Evolutionary conservation across 306 rosid genomes (phyloP).

Genomic region (Dryas alaskensis): DNA sequence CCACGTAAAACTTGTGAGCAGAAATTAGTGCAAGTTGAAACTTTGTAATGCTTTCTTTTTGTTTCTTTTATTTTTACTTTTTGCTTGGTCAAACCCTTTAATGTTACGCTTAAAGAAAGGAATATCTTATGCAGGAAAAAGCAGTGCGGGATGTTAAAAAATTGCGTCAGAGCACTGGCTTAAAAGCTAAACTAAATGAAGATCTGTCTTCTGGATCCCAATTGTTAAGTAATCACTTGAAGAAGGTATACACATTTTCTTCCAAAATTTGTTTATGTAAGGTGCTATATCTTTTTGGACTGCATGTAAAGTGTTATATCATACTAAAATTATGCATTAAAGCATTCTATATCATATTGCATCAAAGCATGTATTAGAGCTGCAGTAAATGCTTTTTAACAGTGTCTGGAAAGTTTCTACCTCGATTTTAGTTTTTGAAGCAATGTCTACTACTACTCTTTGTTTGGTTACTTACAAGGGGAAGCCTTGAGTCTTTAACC

Average conservation of each 20-base stretch:
- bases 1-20: neutral
- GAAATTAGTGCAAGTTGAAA: neutral
- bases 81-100: neutral
- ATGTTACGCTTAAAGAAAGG: neutral
- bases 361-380: constrained; percentile 1
- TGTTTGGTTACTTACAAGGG: too few relatives aligned
- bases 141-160: constrained; percentile 37
- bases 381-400: neutral
- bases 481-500: neutral
- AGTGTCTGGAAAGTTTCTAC: neutral
- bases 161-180: constrained; percentile 34
- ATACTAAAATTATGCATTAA: neutral
- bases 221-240: constrained; percentile 31
- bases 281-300: neutral
- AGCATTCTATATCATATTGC: neutral
- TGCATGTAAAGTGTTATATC: neutral
- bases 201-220: constrained; percentile 35
- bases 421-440: neutral
- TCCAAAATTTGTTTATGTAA: neutral
- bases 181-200: constrained; percentile 42
- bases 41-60: neutral
- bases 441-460: neutral
- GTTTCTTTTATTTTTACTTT: neutral
- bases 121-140: constrained; percentile 44
- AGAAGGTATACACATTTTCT: constrained; percentile 46